phyloP scores from a whole-genome alignment of 371 early-diverging fungal species.

The Dichotomocladium elegans region DNA sequence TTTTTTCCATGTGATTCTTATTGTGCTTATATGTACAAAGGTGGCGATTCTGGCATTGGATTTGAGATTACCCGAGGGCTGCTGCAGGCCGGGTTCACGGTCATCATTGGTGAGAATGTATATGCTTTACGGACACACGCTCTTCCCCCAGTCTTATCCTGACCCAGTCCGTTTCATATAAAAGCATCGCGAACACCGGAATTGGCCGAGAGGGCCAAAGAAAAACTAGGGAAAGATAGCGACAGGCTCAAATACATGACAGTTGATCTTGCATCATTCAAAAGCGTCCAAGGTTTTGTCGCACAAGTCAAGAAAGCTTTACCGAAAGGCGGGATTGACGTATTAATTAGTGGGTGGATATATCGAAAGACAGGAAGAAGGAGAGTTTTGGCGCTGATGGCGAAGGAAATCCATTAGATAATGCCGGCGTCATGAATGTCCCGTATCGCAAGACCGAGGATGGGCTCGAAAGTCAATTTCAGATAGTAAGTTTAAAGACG shows the following conservation, averaged over 20 bases:
- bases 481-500: slow-evolving; percentile 21
- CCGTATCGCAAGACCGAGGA: slow-evolving; percentile 61
- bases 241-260: background rate
- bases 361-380: background rate
- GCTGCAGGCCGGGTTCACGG: slow-evolving; percentile 24
- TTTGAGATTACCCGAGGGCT: slow-evolving; percentile 31
- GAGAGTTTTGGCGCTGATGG: background rate
- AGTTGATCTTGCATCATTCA: slow-evolving; percentile 20
- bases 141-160: no score
- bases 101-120: slow-evolving; percentile 30
- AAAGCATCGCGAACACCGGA: slow-evolving; percentile 8
- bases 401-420: slow-evolving; percentile 23
- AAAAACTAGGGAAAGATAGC: background rate
- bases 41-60: slow-evolving; percentile 48
- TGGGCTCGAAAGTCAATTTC: slow-evolving; percentile 70
- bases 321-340: slow-evolving; percentile 13
- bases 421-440: slow-evolving; percentile 74
- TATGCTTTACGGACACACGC: no score
- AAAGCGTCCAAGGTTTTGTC: slow-evolving; percentile 22
- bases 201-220: background rate
- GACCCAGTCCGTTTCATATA: background rate
- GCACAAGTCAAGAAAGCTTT: slow-evolving; percentile 10
- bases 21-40: slow-evolving; percentile 1
- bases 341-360: slow-evolving; percentile 38
- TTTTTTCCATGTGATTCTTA: background rate